Base-by-base conservation (phyloP, 495 filamentous ascomycete genomes). In the Daldinia bambusicola region DNA sequence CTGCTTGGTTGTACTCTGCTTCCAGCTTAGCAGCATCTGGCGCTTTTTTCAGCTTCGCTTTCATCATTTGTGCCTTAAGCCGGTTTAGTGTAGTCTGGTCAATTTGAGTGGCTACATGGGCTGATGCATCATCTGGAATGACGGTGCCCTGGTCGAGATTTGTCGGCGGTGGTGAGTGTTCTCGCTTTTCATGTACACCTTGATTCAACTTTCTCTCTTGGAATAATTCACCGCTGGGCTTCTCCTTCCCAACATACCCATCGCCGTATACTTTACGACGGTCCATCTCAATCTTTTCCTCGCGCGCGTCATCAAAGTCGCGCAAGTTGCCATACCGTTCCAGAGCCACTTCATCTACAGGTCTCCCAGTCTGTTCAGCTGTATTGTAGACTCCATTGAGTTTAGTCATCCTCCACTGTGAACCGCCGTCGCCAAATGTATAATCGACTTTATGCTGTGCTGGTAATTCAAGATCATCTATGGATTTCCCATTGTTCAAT, bases 321-420 rank as follows among this genome's bases (percentile, higher is more conserved):
- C 89, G 86, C 20, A 99, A 78, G 72, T 89, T 88, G 12, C 95
- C 96, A 76, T 91, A 97, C 57, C 92, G 84, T 71, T 96, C 90
- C 30, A 90, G 66, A 1, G 95, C 95, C 60, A 97, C 81, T 31
- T 94, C 92, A 30, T 98, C 94, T 16, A 95, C 82, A 6, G 87
- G 41, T 57, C 83, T 84, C 2, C 90, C 90, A 9, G 82, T 89
- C 74, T 95, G 90, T 71, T 97, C 86, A 0, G 93, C 90, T 61
- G 89, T 87, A 56, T 89, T 86, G 80, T 97, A 97, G 16, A 97
- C 90, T 6, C 90, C 91, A 71, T 91, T 93, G 31, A 99, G 86
- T 76, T 93, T 97, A 36, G 90, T 95, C 95, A 98, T 98, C 51
- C 95, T 89, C 95, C 96, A 99, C 67, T 91, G 86, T 16, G 94